Evolutionary conservation across 176 grass and related monocot species (phyloP).

Genomic region (Zoysia japonica): DNA sequence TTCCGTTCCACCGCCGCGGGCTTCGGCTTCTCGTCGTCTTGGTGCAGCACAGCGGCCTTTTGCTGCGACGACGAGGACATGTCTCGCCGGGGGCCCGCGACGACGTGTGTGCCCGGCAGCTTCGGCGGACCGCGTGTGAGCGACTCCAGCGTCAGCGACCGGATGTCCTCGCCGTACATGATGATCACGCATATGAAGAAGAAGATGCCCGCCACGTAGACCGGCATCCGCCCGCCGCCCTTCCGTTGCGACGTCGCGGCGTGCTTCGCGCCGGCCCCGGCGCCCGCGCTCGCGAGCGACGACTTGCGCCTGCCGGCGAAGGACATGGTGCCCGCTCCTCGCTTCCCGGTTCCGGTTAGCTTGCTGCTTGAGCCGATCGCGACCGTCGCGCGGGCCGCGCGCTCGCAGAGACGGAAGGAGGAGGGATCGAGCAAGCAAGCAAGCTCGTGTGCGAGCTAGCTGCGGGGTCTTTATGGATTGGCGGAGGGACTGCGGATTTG

Average conservation of each 20-base stretch:
- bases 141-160: conserved; percentile 45
- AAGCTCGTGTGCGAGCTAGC: background rate
- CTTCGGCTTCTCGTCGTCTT: conserved; percentile 16
- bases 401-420: background rate
- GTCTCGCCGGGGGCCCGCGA: conserved; percentile 25
- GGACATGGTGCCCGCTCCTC: conserved; percentile 30
- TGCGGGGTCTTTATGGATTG: conserved; percentile 37
- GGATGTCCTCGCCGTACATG: conserved; percentile 81
- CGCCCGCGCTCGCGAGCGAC: conserved; percentile 27
- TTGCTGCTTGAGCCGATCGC: background rate
- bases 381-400: background rate
- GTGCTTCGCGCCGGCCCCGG: conserved; percentile 23
- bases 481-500: conserved; percentile 34
- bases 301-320: conserved; percentile 56
- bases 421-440: background rate
- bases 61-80: background rate
- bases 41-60: conserved; percentile 18
- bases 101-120: background rate
- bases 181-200: conserved; percentile 56
- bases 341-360: background rate
- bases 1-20: background rate
- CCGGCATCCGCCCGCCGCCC: conserved; percentile 57
- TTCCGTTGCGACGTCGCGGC: conserved; percentile 37
- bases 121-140: background rate
- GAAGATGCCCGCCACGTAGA: conserved; percentile 50